Base-by-base conservation (phyloP, 2,329 filamentous ascomycete species). In the Colletotrichum sp. region DNA sequence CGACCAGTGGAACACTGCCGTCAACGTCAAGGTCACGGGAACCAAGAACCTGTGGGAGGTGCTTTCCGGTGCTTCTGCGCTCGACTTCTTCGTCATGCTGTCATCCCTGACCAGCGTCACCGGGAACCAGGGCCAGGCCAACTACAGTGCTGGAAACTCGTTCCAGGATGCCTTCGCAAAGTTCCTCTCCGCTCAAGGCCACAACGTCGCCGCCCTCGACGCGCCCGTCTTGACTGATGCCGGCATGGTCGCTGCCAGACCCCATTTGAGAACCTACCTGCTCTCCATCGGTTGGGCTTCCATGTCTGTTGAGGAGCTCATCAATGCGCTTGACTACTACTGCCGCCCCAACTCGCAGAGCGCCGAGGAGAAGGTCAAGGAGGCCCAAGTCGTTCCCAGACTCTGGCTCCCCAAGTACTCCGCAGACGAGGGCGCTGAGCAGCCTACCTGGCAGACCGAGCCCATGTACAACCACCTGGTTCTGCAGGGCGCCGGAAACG, bases 161-260 rank as follows among this genome's bases (percentile, higher is more conserved):
- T 89, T 83, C 78, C 83, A 87, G 79, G 81, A 88, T 70, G 81
- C 83, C 6, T 82, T 89, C 28, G 85, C 84, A 10, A 82, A 84
- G 26, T 83, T 87, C 77, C 84, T 88, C 6, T 81, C 83, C 1
- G 52, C 73, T 6, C 80, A 79, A 1, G 87, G 87, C 2, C 81
- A 88, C 4, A 82, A 86, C 4, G 88, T 86, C 28, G 84, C 87
- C 0, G 86, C 86, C 0, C 83, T 93, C 3, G 87, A 92, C 78
- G 82, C 93, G 21, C 90, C 89, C 1, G 86, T 86, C 3, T 86
- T 93, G 9, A 84, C 84, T 0, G 88, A 87, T 73, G 85, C 87
- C 1, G 89, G 89, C 3, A 89, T 89, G 79, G 81, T 90, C 3
- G 87, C 88, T 2, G 86, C 88, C 72, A 87, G 88, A 69, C 82